A percentile compares a stretch with the other conserved stretches of the same genome.
Conservation (phyloP, 495 filamentous ascomycete genomes). For the Diplogelasinospora grovesii region DNA sequence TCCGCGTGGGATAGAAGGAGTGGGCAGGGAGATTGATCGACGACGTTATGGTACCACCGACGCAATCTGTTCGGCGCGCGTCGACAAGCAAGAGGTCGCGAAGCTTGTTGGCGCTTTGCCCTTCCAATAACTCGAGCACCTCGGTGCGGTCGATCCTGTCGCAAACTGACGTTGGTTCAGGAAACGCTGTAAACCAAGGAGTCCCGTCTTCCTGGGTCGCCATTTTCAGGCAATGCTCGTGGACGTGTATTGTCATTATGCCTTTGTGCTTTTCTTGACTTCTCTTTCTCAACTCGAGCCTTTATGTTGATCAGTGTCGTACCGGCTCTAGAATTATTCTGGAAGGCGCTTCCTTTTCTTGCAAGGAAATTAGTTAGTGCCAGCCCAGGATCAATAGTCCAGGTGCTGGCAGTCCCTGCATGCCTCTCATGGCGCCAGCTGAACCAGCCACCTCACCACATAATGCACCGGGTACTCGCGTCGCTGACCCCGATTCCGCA, state of each 20-base stretch:
- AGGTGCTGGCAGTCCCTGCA: no score
- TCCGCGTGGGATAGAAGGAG: constrained; percentile 37
- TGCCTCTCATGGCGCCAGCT: no score
- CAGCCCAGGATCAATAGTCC: no score
- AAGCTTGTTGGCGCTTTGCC: constrained; percentile 1
- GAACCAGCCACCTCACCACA: no score
- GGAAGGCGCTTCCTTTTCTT: no score
- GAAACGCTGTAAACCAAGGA: constrained; percentile 41
- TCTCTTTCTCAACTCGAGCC: no score
- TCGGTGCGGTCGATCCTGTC: constrained; percentile 7
- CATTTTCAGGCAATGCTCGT: constrained; percentile 25
- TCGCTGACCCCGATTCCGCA: no score
- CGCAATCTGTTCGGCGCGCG: constrained; percentile 24
- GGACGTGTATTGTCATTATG: constrained; percentile 14
- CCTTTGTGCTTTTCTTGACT: background rate
- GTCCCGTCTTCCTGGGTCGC: constrained; percentile 20
- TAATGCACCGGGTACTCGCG: no score
- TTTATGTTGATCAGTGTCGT: no score
- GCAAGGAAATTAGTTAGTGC: no score
- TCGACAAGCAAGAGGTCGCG: constrained; percentile 25
- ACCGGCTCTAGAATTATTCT: no score
- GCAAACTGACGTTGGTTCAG: constrained; percentile 14
- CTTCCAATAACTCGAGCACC: constrained; percentile 13
- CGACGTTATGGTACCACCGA: constrained; percentile 22
- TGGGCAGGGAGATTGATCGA: constrained; percentile 44